Evolutionary conservation across 176 grass and related monocot species (phyloP).

Genomic region (Pontederia crassipes): DNA sequence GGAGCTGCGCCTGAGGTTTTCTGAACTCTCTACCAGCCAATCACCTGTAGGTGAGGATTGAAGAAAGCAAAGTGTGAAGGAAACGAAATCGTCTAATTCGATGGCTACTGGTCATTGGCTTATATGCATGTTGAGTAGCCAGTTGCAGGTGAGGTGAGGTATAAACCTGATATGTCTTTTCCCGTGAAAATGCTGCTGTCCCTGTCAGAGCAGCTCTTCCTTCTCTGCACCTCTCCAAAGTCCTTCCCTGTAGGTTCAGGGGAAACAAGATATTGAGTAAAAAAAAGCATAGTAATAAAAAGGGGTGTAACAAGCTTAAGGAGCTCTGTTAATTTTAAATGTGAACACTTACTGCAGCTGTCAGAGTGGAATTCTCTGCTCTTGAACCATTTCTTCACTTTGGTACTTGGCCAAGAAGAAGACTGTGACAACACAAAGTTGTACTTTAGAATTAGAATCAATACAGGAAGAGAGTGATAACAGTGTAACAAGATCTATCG

Average conservation of each 20-base stretch:
- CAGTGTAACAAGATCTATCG: neutral
- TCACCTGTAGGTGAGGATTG: constrained; percentile 20
- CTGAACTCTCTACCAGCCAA: constrained; percentile 56
- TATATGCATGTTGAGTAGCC: neutral
- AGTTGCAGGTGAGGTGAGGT: neutral
- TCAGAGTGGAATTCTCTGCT: constrained; percentile 47
- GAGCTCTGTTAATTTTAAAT: too few species aligned
- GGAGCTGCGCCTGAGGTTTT: constrained; percentile 33
- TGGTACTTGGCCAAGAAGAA: constrained; percentile 68
- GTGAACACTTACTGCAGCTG: constrained; percentile 24
- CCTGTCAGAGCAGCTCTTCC: constrained; percentile 82
- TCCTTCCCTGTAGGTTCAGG: constrained; percentile 17
- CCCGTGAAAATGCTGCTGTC: constrained; percentile 39
- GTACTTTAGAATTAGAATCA: neutral
- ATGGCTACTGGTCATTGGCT: too few species aligned
- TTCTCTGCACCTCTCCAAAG: constrained; percentile 28
- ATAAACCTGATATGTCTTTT: constrained; percentile 49
- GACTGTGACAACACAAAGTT: constrained; percentile 23
- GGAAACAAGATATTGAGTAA: neutral
- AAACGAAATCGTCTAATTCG: neutral
- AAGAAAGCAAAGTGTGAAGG: neutral
- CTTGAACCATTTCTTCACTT: constrained; percentile 72
- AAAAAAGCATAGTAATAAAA: neutral
- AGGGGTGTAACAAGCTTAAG: neutral
- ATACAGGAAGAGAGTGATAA: too few species aligned